Conservation (phyloP, 176 grass and related monocot genomes). For the Saccharum officinarum region DNA sequence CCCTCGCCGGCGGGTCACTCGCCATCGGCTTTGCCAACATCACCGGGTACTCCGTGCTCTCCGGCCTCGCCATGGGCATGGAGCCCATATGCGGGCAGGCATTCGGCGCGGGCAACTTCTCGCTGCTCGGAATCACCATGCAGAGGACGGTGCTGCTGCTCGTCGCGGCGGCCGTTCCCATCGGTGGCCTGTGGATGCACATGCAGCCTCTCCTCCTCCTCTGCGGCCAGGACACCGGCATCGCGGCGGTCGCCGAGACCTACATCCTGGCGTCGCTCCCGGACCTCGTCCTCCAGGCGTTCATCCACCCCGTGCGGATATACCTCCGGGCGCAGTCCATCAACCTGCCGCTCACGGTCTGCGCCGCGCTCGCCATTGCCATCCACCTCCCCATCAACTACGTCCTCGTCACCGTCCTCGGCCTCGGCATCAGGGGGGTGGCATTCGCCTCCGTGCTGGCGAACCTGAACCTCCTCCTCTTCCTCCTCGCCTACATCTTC, state of each 20-base stretch:
- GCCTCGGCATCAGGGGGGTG: constrained; percentile 69
- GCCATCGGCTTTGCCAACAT: constrained; percentile 92
- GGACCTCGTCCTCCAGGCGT: constrained; percentile 77
- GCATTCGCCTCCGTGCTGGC: constrained; percentile 69
- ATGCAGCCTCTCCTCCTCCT: constrained; percentile 78
- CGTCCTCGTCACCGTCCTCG: constrained; percentile 52
- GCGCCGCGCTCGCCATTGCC: constrained; percentile 68
- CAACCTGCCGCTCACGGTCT: constrained; percentile 78
- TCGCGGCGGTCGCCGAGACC: constrained; percentile 62
- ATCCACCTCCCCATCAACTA: constrained; percentile 85
- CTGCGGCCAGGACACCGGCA: constrained; percentile 72
- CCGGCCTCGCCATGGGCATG: constrained; percentile 90
- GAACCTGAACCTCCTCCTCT: constrained; percentile 71
- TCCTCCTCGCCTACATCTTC: constrained; percentile 70
- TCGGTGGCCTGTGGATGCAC: constrained; percentile 63
- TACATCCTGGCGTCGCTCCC: constrained; percentile 83
- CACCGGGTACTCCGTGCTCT: constrained; percentile 75
- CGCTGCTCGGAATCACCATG: constrained; percentile 62
- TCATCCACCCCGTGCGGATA: constrained; percentile 75
- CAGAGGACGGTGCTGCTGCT: constrained; percentile 78
- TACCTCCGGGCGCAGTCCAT: constrained; percentile 80
- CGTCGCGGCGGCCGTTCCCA: constrained; percentile 56
- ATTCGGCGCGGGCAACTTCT: constrained; percentile 58
- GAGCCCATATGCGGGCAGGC: constrained; percentile 88
- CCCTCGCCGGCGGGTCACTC: constrained; percentile 77